Percentiles rank a stretch among this genome's conserved stretches.
Conservation (phyloP, 345 rosid genomes). For the Populus ilicifolia region DNA sequence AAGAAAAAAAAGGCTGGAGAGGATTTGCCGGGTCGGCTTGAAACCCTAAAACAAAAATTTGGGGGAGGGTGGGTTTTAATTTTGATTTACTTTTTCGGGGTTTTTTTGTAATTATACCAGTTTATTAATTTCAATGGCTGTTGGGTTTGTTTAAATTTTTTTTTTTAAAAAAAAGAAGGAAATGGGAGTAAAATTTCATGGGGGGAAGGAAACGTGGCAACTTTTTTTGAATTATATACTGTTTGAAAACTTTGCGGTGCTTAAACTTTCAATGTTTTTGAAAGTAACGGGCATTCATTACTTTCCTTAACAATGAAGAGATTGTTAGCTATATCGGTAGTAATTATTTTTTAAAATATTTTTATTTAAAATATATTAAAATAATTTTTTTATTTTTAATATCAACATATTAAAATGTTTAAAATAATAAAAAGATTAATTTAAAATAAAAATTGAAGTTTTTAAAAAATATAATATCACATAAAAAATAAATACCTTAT, state of each 20-base stretch:
- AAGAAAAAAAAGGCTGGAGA: neutral
- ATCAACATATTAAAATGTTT: too few species aligned
- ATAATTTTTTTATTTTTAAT: too few species aligned
- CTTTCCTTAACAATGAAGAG: too few species aligned
- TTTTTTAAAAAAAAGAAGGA: neutral
- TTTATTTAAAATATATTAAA: too few species aligned
- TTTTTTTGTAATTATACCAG: neutral
- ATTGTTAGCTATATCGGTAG: too few species aligned
- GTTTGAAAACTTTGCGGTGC: neutral
- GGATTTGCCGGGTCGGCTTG: slow-evolving; percentile 55
- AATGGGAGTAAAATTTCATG: neutral
- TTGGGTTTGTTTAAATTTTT: neutral
- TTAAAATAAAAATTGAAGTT: too few species aligned
- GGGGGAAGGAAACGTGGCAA: slow-evolving; percentile 6
- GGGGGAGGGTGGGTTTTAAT: neutral
- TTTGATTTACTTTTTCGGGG: neutral
- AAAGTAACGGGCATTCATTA: neutral
- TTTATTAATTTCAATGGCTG: slow-evolving; percentile 1
- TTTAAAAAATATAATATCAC: too few species aligned
- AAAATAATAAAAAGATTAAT: too few species aligned
- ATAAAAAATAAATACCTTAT: rapidly evolving
- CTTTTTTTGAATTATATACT: slow-evolving; percentile 11
- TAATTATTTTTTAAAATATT: too few species aligned
- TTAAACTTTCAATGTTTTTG: neutral
- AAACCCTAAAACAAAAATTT: slow-evolving; percentile 47